These are phyloP conservation scores for Talaromyces sp. DNA, from an alignment of 2,329 filamentous ascomycete genomes.

Conservation along the genomic window DNA sequence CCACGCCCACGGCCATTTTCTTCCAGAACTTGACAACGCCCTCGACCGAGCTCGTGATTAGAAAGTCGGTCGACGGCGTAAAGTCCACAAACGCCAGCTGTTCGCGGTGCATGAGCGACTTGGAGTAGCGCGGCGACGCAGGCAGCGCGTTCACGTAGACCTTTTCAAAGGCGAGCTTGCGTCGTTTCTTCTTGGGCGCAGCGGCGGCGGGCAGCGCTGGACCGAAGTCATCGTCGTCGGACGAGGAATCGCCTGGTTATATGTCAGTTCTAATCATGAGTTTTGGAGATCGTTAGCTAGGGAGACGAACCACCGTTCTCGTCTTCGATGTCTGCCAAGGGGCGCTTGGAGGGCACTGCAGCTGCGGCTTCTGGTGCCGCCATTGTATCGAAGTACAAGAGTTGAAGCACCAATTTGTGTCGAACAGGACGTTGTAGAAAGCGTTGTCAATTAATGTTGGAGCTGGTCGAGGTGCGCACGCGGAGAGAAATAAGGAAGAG, in stretches of 20 bases:
- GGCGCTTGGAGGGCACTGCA: slow-evolving; percentile 46
- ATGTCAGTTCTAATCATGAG: slow-evolving; percentile 3
- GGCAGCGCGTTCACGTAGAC: slow-evolving; percentile 89
- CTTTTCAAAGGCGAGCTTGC: slow-evolving; percentile 88
- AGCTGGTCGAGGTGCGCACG: not conserved
- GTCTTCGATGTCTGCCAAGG: slow-evolving; percentile 49
- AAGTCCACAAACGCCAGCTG: slow-evolving; percentile 82
- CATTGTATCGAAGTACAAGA: slow-evolving; percentile 18
- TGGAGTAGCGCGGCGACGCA: slow-evolving; percentile 74
- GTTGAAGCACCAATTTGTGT: not conserved
- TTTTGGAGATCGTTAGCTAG: slow-evolving; percentile 4
- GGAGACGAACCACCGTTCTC: slow-evolving; percentile 23
- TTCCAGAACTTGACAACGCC: slow-evolving; percentile 99
- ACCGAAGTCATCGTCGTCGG: slow-evolving; percentile 74
- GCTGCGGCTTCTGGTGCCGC: slow-evolving; percentile 19
- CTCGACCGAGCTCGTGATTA: slow-evolving; percentile 89
- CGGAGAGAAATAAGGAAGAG: slow-evolving; percentile 7
- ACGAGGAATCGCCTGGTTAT: slow-evolving; percentile 53
- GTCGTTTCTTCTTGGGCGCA: slow-evolving; percentile 81
- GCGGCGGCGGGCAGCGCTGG: slow-evolving; percentile 77
- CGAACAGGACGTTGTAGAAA: not conserved
- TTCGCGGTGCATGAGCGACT: slow-evolving; percentile 97
- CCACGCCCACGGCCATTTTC: slow-evolving; percentile 80
- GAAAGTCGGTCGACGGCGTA: slow-evolving; percentile 86
- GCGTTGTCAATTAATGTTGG: not conserved